Conservation (phyloP, 805 yeast species). For the Kodamaea lidongshanica region DNA sequence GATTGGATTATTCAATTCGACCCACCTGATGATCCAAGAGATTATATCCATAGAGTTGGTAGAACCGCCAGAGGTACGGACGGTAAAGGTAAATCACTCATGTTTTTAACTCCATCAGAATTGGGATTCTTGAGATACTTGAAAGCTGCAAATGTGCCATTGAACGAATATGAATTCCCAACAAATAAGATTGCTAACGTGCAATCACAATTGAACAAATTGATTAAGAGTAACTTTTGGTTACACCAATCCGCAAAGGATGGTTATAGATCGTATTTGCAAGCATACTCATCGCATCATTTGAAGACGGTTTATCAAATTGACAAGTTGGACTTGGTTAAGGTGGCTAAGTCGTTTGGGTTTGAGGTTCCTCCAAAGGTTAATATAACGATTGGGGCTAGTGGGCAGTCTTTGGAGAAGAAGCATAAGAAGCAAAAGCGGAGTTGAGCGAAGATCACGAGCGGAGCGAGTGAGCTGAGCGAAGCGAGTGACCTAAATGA, state of each 20-base stretch:
- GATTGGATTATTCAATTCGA: constrained; percentile 99
- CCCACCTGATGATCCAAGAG: constrained; percentile 99
- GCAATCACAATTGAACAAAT: constrained; percentile 85
- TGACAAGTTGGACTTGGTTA: constrained; percentile 87
- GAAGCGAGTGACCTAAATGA: no score
- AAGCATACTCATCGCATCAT: constrained; percentile 96
- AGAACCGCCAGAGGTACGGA: constrained; percentile 92
- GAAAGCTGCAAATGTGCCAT: constrained; percentile 94
- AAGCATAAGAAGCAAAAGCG: constrained; percentile 42
- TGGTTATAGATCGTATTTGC: constrained; percentile 93
- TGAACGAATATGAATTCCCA: constrained; percentile 97
- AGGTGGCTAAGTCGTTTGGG: constrained; percentile 94
- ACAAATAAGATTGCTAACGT: constrained; percentile 90
- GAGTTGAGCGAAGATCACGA: constrained; percentile 11
- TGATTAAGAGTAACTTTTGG: constrained; percentile 88
- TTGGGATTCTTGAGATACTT: constrained; percentile 90
- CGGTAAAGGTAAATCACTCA: constrained; percentile 88
- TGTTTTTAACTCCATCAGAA: constrained; percentile 93
- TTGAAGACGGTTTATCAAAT: constrained; percentile 94
- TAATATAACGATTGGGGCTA: constrained; percentile 90
- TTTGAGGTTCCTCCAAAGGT: constrained; percentile 95
- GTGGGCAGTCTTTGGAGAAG: constrained; percentile 59
- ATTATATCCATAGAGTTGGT: constrained; percentile 97
- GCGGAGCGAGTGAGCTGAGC: no score
- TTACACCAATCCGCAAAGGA: constrained; percentile 94